phyloP scores from a whole-genome alignment of 1,284 basidiomycete genomes.

The Pseudozyma tsukubaensis region DNA sequence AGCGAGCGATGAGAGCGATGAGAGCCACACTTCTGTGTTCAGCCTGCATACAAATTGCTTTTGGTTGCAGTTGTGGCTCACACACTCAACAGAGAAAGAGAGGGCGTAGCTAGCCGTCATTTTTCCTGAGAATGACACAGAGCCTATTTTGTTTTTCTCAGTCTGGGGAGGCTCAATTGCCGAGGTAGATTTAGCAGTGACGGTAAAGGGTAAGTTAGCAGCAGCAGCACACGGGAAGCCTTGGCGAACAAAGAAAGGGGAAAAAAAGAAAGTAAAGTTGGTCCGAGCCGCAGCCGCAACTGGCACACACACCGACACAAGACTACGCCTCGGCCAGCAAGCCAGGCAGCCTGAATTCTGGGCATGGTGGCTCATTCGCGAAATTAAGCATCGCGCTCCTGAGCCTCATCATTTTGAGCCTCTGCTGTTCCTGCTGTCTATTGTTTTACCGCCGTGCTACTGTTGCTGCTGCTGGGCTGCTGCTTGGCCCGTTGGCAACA shows the following conservation, averaged over 20 bases:
- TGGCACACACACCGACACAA: background rate
- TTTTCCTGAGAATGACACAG: background rate
- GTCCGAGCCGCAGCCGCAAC: conserved; percentile 21
- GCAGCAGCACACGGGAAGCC: background rate
- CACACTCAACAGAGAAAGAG: too few species aligned
- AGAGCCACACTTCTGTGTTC: too few species aligned
- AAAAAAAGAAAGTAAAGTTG: conserved; percentile 5
- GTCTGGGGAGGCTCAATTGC: background rate
- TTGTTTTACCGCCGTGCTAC: too few species aligned
- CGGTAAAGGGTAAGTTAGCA: background rate
- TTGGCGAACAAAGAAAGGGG: conserved; percentile 1
- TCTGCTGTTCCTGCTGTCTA: too few species aligned
- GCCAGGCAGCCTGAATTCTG: background rate
- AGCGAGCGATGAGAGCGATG: too few species aligned
- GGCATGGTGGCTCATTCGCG: background rate
- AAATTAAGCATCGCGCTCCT: too few species aligned
- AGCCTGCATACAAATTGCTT: too few species aligned
- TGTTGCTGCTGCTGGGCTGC: too few species aligned
- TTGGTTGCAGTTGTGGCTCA: too few species aligned
- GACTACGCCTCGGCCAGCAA: background rate
- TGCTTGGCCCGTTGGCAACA: too few species aligned
- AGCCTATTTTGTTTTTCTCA: background rate
- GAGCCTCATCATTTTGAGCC: too few species aligned
- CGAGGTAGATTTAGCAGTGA: background rate
- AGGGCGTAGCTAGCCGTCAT: background rate